Evolutionary conservation across 208 protist species (phyloP).

Genomic region (Trypanosomatidae sp.): DNA sequence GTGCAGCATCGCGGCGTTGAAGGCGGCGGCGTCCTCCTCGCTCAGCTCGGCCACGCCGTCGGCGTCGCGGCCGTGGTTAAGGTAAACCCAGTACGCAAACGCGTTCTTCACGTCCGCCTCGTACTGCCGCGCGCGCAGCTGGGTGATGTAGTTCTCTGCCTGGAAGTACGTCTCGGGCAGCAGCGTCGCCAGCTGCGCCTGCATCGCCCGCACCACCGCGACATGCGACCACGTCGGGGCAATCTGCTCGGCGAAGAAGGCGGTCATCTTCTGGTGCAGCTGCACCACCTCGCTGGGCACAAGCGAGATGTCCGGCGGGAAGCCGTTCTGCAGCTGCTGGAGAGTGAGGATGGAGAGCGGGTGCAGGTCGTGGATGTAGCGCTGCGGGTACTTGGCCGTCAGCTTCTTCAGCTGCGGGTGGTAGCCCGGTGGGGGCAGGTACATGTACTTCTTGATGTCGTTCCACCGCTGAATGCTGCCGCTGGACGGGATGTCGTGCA

Average conservation of each 20-base stretch:
- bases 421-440: slow-evolving; percentile 65
- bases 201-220: slow-evolving; percentile 42
- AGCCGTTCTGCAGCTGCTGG: slow-evolving; percentile 75
- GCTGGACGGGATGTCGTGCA: slow-evolving; percentile 71
- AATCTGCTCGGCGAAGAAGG: slow-evolving; percentile 45
- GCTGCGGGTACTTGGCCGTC: slow-evolving; percentile 55
- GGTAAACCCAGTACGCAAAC: slow-evolving; percentile 79
- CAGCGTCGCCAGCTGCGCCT: slow-evolving; percentile 45
- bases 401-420: slow-evolving; percentile 65
- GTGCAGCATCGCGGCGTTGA: slow-evolving; percentile 54
- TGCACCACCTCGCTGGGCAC: slow-evolving; percentile 89
- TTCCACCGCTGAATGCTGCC: slow-evolving; percentile 90
- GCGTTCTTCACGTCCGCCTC: slow-evolving; percentile 83
- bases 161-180: slow-evolving; percentile 83
- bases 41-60: slow-evolving; percentile 37
- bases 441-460: slow-evolving; percentile 92
- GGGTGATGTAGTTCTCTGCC: slow-evolving; percentile 81
- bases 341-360: slow-evolving; percentile 86
- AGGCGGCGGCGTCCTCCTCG: slow-evolving; percentile 36
- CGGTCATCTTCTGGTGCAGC: slow-evolving; percentile 73
- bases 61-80: slow-evolving; percentile 44
- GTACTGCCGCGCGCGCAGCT: slow-evolving; percentile 78
- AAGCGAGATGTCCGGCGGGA: slow-evolving; percentile 88
- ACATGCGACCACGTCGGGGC: slow-evolving; percentile 47
- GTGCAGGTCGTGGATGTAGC: slow-evolving; percentile 81